Base-by-base conservation (phyloP, 2,329 filamentous ascomycete species). In the Pseudogymnoascus sp. region DNA sequence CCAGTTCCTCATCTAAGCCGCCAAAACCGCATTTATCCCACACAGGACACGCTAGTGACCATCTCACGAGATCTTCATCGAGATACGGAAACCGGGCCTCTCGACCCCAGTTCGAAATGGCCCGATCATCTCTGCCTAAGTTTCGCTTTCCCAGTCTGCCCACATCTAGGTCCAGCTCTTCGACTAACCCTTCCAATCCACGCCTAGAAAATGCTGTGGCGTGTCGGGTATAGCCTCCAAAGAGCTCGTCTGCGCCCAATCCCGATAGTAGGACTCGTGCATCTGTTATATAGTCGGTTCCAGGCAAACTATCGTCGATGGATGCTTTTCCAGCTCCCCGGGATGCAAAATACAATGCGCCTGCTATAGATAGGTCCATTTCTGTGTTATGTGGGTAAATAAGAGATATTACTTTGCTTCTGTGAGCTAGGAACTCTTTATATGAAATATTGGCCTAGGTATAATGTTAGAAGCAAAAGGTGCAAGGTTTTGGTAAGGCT, bases 361-460 rank as follows among this genome's bases (percentile, higher is more conserved):
- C 88, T 0, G 90, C 89, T 68, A 99, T 99, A 3, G 94, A 99
- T 0, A 99, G 79, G 69, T 99, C 94, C 94, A 99, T 99, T 74
- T 99, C 94, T 0, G 94, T 99, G 67, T 96, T 93, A 74, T 99
- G 94, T 0, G 94, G 94, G 67, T 88, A 81, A 72, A 99, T 97
- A 16, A 99, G 78, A 2, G 84, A 81, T 37, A 92, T 82, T 18
- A 99, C 83, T 25, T 80, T 81, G 2, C 80, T 70, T 64, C 90
- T 85, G 68, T 96, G 89, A 2, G 80, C 78, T 43, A 86, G 71
- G 0, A 87, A 89, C 67, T 95, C 89, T 5, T 78, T 71, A 71
- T 93, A 97, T 0, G 93, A 89, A 28, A 99, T 79, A 69, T 99
- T 88, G 61, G 97, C 81, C 78, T 87, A 64, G 9, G 7, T 57